Conservation (phyloP, 1,139 yeast genomes). For the Ogataea hybrid region DNA sequence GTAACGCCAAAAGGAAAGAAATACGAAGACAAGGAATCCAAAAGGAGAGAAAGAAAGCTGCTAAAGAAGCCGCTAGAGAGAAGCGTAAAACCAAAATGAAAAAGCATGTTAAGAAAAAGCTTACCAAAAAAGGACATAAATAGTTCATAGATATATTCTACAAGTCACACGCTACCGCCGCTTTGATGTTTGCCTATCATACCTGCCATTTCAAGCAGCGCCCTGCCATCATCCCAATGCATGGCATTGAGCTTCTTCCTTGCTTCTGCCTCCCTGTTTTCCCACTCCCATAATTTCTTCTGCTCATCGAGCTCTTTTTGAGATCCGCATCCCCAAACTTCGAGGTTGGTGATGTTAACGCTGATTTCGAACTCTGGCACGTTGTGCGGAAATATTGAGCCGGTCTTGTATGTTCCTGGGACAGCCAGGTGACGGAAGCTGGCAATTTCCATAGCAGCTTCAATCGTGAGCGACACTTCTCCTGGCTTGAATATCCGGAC, state of each 20-base stretch:
- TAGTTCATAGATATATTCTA: constrained; percentile 1
- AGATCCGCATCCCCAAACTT: constrained; percentile 91
- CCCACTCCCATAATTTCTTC: constrained; percentile 85
- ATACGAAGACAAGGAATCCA: constrained; percentile 79
- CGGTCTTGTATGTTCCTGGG: constrained; percentile 46
- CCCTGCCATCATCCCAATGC: constrained; percentile 76
- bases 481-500: constrained; percentile 51
- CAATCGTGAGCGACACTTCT: constrained; percentile 75
- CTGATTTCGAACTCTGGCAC: constrained; percentile 61
- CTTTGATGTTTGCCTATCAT: constrained; percentile 68
- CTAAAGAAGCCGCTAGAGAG: constrained; percentile 81
- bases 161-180: constrained; percentile 54
- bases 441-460: constrained; percentile 75
- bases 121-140: constrained; percentile 47
- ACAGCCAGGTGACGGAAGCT: constrained; percentile 67
- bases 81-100: constrained; percentile 90
- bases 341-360: constrained; percentile 70
- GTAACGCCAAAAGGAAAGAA: constrained; percentile 64
- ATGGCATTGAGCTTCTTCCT: constrained; percentile 65
- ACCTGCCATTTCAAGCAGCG: constrained; percentile 89
- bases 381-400: constrained; percentile 27
- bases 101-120: constrained; percentile 83
- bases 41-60: constrained; percentile 82
- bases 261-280: constrained; percentile 77
- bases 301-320: constrained; percentile 75